A percentile compares a stretch with the other conserved stretches of the same genome.
These are phyloP conservation scores for Lichenothelia convexa DNA, from an alignment of 495 filamentous ascomycete species.

Conservation along the genomic window DNA sequence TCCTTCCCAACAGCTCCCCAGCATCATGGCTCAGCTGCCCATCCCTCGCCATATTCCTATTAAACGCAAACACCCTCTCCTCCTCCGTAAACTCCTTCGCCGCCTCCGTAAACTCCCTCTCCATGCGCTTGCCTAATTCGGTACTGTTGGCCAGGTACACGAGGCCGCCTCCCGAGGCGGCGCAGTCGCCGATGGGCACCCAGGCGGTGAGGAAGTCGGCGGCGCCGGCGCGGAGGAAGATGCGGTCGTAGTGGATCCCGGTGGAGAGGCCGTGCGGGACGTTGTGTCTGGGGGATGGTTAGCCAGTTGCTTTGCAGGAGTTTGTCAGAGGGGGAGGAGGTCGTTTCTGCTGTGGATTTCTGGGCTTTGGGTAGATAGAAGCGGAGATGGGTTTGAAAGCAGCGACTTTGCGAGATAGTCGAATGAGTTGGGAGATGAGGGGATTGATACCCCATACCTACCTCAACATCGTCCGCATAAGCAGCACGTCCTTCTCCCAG, in stretches of 20 bases:
- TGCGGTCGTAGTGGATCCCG: slow-evolving; percentile 48
- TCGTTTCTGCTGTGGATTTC: too few species aligned
- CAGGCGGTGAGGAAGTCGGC: slow-evolving; percentile 41
- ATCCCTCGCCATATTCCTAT: slow-evolving; percentile 20
- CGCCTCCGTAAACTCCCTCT: slow-evolving; percentile 12
- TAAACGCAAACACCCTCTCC: slow-evolving; percentile 15
- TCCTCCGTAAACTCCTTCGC: slow-evolving; percentile 11
- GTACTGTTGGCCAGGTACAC: slow-evolving; percentile 38
- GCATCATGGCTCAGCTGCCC: too few species aligned
- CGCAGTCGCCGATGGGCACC: slow-evolving; percentile 45
- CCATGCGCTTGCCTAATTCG: slow-evolving; percentile 10
- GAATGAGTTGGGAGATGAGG: too few species aligned
- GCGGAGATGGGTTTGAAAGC: too few species aligned
- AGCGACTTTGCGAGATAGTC: too few species aligned
- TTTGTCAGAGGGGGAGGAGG: too few species aligned
- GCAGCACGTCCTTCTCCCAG: slow-evolving; percentile 35
- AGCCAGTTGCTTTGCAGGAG: too few species aligned
- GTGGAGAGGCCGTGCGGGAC: slow-evolving; percentile 39
- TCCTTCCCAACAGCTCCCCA: too few species aligned
- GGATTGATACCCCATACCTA: too few species aligned
- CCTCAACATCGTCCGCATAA: slow-evolving; percentile 8
- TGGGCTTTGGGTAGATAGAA: too few species aligned
- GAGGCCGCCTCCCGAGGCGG: slow-evolving; percentile 37
- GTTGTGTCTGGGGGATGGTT: slow-evolving; percentile 42
- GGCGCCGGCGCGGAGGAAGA: slow-evolving; percentile 41